phyloP scores from a whole-genome alignment of 331 rosid genomes.

The Quercus phellos region DNA sequence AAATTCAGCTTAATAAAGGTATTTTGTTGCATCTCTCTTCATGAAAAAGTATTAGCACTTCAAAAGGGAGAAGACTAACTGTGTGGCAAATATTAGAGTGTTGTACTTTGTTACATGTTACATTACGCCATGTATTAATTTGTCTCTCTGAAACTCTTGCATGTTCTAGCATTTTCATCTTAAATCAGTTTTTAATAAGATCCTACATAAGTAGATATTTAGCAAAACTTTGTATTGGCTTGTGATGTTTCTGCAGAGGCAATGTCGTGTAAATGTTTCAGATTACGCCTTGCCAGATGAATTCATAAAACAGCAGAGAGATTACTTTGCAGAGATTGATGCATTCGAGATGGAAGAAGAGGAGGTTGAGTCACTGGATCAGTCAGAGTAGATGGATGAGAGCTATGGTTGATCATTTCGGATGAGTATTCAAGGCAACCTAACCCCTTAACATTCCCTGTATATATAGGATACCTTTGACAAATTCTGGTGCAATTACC shows the following conservation, averaged over 20 bases:
- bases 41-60: neutral
- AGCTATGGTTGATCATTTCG: neutral
- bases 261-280: neutral
- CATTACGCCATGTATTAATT: neutral
- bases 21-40: neutral
- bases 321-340: slow-evolving; percentile 50
- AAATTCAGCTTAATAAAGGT: neutral
- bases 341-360: slow-evolving; percentile 45
- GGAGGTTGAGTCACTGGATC: slow-evolving; percentile 32
- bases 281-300: slow-evolving; percentile 25
- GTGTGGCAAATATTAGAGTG: neutral
- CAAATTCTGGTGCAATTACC: neutral
- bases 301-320: slow-evolving; percentile 34
- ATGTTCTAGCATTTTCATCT: neutral
- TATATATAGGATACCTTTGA: slow-evolving; percentile 18
- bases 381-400: slow-evolving; percentile 24
- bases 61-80: neutral
- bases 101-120: neutral
- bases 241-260: slow-evolving; percentile 30
- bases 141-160: neutral
- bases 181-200: no score
- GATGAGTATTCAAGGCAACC: neutral
- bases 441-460: neutral
- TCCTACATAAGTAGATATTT: neutral
- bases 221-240: slow-evolving; percentile 4